Base-by-base conservation (phyloP, 2,329 filamentous ascomycete genomes). In the Shiraia sp. region DNA sequence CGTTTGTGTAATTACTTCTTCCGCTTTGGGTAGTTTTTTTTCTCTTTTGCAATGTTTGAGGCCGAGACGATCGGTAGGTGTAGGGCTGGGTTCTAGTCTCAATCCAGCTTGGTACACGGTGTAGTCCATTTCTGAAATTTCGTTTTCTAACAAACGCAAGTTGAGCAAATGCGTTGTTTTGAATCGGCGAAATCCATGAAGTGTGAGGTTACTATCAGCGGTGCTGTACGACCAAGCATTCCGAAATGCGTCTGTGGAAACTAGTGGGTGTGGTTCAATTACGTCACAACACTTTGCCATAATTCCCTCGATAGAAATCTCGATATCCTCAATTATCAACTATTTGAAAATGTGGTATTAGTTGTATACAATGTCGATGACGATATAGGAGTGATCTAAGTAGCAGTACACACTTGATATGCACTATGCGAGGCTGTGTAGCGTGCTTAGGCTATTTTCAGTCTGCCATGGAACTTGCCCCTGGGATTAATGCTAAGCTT, bases 61-160 rank as follows among this genome's bases (percentile, higher is more conserved):
- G 2, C 59, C 61, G 1, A 69, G 48, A 34, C 55, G 51, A 37
- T 68, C 56, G n/a, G 10, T 30, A 15, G 44, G 29, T 12, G 57
- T 49, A 19, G 47, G 45, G 12, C 42, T 45, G 1, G 56, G 29
- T 8, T 42, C 50, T 6, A 69, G 40, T 10, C 48, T 51, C 3
- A 69, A 54, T 7, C 65, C 66, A 17, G 63, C 57, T 39, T 70
- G 65, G 35, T 69, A 69, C 1, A 71, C 52, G 2, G 27, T 26
- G 45, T 62, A 57, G 44, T 71, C 66, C 13, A 62, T 36, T 9
- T 59, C 42, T 2, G 57, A 53, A 27, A 68, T 65, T 38, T 71
- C 65, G 7, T 54, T 46, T 45, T 69, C 63, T 6, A 68, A 47
- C 22, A 62, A 65, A 10, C 63, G 59, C 15, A 68, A 56, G 39